Evolutionary conservation across 805 yeast genomes (phyloP).

Genomic region (Zygoascus flipseniorum): DNA sequence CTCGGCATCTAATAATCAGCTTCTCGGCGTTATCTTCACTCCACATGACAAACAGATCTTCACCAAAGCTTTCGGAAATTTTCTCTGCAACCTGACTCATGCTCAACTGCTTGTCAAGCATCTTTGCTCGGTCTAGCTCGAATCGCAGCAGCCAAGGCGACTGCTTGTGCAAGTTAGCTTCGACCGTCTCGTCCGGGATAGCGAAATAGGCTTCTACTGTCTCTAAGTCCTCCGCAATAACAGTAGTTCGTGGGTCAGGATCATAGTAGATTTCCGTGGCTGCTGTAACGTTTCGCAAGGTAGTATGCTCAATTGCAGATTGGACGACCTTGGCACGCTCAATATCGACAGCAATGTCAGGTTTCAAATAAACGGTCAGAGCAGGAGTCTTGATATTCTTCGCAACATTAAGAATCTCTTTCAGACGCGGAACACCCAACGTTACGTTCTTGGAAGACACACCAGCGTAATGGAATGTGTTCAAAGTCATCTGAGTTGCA

Average conservation of each 20-base stretch:
- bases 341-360: slow-evolving; percentile 75
- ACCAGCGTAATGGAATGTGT: slow-evolving; percentile 97
- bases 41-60: slow-evolving; percentile 96
- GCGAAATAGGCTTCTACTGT: slow-evolving; percentile 96
- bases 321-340: slow-evolving; percentile 92
- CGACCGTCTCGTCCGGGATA: slow-evolving; percentile 95
- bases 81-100: slow-evolving; percentile 98
- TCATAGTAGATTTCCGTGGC: slow-evolving; percentile 96
- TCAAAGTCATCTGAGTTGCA: slow-evolving; percentile 96
- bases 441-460: slow-evolving; percentile 99
- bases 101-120: slow-evolving; percentile 95
- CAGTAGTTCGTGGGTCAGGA: slow-evolving; percentile 97
- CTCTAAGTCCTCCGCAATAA: slow-evolving; percentile 92
- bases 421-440: slow-evolving; percentile 97
- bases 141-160: slow-evolving; percentile 97
- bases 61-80: slow-evolving; percentile 86
- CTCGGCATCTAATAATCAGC: slow-evolving; percentile 95
- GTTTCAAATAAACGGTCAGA: slow-evolving; percentile 81
- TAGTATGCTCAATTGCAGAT: slow-evolving; percentile 95
- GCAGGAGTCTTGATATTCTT: slow-evolving; percentile 99
- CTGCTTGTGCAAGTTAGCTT: slow-evolving; percentile 86
- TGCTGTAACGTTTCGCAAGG: slow-evolving; percentile 89
- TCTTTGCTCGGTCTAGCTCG: slow-evolving; percentile 96
- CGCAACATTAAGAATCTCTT: slow-evolving; percentile 98
- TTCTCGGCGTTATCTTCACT: slow-evolving; percentile 98